Conservation (phyloP, 140 eudicot genomes). For the Cichorium intybus region DNA sequence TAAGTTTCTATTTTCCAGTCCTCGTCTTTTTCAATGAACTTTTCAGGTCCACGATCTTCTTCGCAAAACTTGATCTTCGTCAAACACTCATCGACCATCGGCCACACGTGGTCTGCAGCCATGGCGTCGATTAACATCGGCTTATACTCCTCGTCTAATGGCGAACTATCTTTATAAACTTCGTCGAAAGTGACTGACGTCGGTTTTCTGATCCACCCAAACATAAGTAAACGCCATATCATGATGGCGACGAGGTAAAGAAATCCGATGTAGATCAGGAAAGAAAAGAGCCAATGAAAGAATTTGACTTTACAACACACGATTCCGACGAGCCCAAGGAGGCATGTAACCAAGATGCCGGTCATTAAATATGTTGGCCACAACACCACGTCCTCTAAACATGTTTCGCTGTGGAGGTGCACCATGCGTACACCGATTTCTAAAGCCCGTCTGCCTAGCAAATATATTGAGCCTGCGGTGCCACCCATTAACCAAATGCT, state of each 20-base stretch:
- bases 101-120: constrained; percentile 29
- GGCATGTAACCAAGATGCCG: constrained; percentile 26
- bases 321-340: constrained; percentile 34
- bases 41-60: constrained; percentile 20
- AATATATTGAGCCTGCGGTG: constrained; percentile 36
- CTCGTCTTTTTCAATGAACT: constrained; percentile 25
- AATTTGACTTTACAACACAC: constrained; percentile 32
- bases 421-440: constrained; percentile 36
- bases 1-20: constrained; percentile 35
- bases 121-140: constrained; percentile 25
- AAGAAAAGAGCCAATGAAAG: constrained; percentile 29
- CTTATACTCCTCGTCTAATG: constrained; percentile 34
- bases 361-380: constrained; percentile 45
- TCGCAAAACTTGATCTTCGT: constrained; percentile 30
- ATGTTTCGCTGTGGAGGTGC: constrained; percentile 33
- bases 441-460: constrained; percentile 26
- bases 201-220: constrained; percentile 31
- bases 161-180: constrained; percentile 31
- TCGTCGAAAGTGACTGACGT: constrained; percentile 23
- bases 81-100: constrained; percentile 27
- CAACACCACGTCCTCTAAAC: constrained; percentile 38
- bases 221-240: constrained; percentile 40
- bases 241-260: constrained; percentile 29
- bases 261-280: constrained; percentile 25
- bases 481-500: constrained; percentile 39